Evolutionary conservation across 2,329 filamentous ascomycete species (phyloP).

Genomic region (Chalara sp.): DNA sequence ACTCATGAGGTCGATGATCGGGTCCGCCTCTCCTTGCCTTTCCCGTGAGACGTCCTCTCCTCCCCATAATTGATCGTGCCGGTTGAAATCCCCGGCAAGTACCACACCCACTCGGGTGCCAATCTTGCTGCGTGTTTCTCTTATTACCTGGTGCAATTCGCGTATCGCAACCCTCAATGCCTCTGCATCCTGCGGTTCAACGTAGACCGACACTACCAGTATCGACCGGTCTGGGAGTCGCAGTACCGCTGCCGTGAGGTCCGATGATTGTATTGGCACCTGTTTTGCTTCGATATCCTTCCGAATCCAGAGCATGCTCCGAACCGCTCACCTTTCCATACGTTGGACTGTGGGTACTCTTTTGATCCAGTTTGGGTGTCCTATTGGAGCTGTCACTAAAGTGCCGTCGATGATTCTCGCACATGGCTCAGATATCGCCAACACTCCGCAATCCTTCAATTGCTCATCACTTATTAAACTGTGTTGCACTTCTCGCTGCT

Average conservation of each 20-base stretch:
- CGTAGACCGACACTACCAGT: slow-evolving; percentile 23
- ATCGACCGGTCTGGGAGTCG: slow-evolving; percentile 17
- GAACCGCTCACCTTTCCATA: slow-evolving; percentile 18
- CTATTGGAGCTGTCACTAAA: too few species aligned
- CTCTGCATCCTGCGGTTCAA: slow-evolving; percentile 12
- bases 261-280: slow-evolving; percentile 18
- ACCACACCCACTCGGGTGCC: background rate
- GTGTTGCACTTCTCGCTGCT: too few species aligned
- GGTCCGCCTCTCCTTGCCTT: slow-evolving; percentile 29
- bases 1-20: slow-evolving; percentile 29
- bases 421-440: too few species aligned
- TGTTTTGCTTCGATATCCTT: slow-evolving; percentile 19
- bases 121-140: slow-evolving; percentile 1
- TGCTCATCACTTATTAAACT: too few species aligned
- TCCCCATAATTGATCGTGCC: background rate
- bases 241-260: slow-evolving; percentile 19
- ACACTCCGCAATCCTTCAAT: too few species aligned
- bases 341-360: background rate
- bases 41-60: background rate
- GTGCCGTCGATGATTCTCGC: too few species aligned
- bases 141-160: slow-evolving; percentile 17
- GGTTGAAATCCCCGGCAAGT: background rate
- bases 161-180: slow-evolving; percentile 12
- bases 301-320: slow-evolving; percentile 23
- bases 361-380: background rate